Base-by-base conservation (phyloP, 345 rosid genomes). In the Laguncularia racemosa region DNA sequence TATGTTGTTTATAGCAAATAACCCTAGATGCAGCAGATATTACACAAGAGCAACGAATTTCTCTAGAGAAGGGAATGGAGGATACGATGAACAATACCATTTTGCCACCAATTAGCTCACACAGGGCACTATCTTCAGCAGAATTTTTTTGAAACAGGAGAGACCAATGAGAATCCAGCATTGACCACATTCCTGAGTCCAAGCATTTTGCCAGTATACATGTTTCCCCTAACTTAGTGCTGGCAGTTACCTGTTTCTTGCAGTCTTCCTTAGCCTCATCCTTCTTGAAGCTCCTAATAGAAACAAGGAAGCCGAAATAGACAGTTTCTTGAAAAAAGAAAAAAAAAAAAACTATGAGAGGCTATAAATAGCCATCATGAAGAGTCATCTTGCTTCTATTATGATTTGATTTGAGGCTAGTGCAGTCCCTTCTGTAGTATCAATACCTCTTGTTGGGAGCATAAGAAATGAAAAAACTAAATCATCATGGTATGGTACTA, bases 131-230 rank as follows among this genome's bases (percentile, higher is more conserved):
- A 57, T 73, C 80, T 64, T 59, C 70, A 4, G 12, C 13, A 50
- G 69, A 66, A 55, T 71, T 59, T 61, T 61, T 70, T 66, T 46
- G 55, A 19, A 67, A 67, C 66, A 70, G 69, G 55, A 89, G 88
- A 70, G 67, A 63, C 95, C 95, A 86, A 53, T 71, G 71, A 47
- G 86, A 76, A 68, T 81, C 86, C 73, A 86, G 65, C 67, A 93
- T 71, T 44, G 81, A 80, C 99, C 97, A 93, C 40, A 6, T 33
- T 14, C 58, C 64, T 45, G 59, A 69, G 38, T 71, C 83, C 52
- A 54, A 50, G 73, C 71, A 75, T 58, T 82, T 91, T 19, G 96
- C 99, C 14, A 85, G 62, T 28, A 67, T 67, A 74, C 14, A 60
- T 49, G 76, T 82, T 62, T 93, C 88, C 48, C 92, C 91, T 16